Percentiles rank a stretch among this genome's conserved stretches.
phyloP scores from a whole-genome alignment of 495 filamentous ascomycete genomes.

The Trichoderma parareesei region DNA sequence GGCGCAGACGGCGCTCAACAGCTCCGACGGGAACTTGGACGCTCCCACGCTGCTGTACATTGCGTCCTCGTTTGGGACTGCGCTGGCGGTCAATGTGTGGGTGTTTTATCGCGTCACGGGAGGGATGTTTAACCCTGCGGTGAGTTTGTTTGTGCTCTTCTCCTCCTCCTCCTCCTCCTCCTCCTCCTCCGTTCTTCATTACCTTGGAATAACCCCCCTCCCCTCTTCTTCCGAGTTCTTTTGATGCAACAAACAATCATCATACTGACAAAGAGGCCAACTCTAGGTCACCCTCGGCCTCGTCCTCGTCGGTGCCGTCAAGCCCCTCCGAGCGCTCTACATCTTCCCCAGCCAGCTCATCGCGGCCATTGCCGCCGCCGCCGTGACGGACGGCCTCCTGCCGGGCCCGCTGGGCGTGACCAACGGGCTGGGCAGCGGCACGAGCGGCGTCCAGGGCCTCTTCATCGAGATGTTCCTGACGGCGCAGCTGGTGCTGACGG shows the following conservation, averaged over 20 bases:
- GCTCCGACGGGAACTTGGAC: neutral
- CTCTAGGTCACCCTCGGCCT: constrained; percentile 44
- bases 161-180: constrained; percentile 14
- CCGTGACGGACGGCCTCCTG: constrained; percentile 48
- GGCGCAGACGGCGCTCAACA: constrained; percentile 53
- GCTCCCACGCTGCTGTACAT: constrained; percentile 53
- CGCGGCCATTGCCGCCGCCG: constrained; percentile 53
- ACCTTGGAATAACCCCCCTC: neutral
- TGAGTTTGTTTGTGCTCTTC: constrained; percentile 22
- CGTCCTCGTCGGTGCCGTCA: constrained; percentile 48
- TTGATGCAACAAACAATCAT: neutral
- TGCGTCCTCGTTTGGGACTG: constrained; percentile 62
- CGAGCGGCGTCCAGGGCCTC: constrained; percentile 56
- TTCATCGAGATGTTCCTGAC: constrained; percentile 78
- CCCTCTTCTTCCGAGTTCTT: neutral
- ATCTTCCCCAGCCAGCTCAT: constrained; percentile 49
- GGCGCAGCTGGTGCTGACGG: constrained; percentile 64
- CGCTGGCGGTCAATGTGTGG: constrained; percentile 75
- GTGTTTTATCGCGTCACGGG: constrained; percentile 76
- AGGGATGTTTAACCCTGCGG: constrained; percentile 76
- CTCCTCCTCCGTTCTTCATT: constrained; percentile 29
- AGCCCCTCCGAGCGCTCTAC: constrained; percentile 38
- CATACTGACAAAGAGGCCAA: constrained; percentile 51
- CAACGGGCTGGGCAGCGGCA: constrained; percentile 48
- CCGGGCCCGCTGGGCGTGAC: constrained; percentile 53